Evolutionary conservation across 306 rosid genomes (phyloP), one percentile per base, ranked within the genome.

Genomic region (Acmispon strigosus): DNA sequence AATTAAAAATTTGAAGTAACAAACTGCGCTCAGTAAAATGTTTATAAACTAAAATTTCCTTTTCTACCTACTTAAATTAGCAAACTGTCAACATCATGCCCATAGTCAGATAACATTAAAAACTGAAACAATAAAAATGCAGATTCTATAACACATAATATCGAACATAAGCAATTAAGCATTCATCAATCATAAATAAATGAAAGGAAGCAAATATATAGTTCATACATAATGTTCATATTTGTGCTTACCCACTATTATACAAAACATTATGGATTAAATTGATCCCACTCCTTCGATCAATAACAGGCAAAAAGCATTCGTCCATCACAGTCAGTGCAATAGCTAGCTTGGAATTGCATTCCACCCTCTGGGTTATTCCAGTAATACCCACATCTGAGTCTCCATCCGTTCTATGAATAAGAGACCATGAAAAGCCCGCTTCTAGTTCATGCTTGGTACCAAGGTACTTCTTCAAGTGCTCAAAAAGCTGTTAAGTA

Each of bases 251-350:
- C 99, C 99, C 90, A 78, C 86, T 82, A 79, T 88, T 95, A 63
- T 87, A 91, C 55, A 95, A 85, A 80, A 88, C 90, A 75, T 91
- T 91, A 62, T 80, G 96, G 73, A 95, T 91, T 81, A 91, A 48
- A 78, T 86, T 95, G 84, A 95, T 84, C 69, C 99, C 96, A 74
- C 97, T 95, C 86, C 99, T 89, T 76, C 97, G 73, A 78, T 95
- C 99, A 82, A 91, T 84, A 82, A 91, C 82, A 3, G 97, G 97
- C 83, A 95, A 82, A 85, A 91, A 95, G 63, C 99, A 95, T 79
- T 95, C 99, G 62, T 95, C 96, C 99, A 95, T 89, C 80, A 95
- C 96, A 66, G 91, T 83, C 78, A 84, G 84, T 32, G 96, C 99
- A 82, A 95, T 87, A 73, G 97, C 97, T 53, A 95, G 89, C 91